A percentile compares a stretch with the other conserved stretches of the same genome.
phyloP scores from a whole-genome alignment of 2,329 filamentous ascomycete genomes.

The Teratosphaeriaceae sp. region DNA sequence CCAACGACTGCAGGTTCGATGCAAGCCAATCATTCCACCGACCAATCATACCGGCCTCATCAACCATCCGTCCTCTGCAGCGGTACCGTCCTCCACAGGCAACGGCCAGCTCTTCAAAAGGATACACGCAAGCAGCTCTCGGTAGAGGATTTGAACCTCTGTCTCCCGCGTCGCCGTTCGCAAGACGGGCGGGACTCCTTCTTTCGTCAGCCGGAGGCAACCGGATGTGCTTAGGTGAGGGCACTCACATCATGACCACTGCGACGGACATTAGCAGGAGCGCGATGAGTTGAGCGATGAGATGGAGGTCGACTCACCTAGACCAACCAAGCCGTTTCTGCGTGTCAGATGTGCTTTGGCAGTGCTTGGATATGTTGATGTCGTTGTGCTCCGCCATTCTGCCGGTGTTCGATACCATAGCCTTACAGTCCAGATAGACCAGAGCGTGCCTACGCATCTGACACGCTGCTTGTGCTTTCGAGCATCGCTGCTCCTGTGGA shows the following conservation, averaged over 20 bases:
- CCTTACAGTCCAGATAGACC: neutral
- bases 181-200: neutral
- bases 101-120: too few species aligned
- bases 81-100: too few species aligned
- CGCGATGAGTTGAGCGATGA: neutral
- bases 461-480: neutral
- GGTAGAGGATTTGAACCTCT: constrained; percentile 2
- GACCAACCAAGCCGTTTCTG: constrained; percentile 1
- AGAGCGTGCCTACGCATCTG: neutral
- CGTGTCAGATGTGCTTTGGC: neutral
- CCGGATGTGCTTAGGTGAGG: constrained; percentile 1
- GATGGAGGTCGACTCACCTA: neutral
- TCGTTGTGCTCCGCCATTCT: neutral
- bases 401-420: neutral
- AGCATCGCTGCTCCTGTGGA: neutral
- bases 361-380: neutral
- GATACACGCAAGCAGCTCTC: neutral
- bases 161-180: constrained; percentile 1
- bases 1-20: too few species aligned
- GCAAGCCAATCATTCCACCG: too few species aligned
- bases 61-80: too few species aligned
- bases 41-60: too few species aligned
- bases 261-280: neutral
- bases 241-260: constrained; percentile 2
- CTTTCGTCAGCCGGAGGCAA: neutral